Percentiles rank a stretch among this genome's conserved stretches.
These are phyloP conservation scores for Suillus brevipes DNA, from an alignment of 768 basidiomycete species.

Conservation along the genomic window DNA sequence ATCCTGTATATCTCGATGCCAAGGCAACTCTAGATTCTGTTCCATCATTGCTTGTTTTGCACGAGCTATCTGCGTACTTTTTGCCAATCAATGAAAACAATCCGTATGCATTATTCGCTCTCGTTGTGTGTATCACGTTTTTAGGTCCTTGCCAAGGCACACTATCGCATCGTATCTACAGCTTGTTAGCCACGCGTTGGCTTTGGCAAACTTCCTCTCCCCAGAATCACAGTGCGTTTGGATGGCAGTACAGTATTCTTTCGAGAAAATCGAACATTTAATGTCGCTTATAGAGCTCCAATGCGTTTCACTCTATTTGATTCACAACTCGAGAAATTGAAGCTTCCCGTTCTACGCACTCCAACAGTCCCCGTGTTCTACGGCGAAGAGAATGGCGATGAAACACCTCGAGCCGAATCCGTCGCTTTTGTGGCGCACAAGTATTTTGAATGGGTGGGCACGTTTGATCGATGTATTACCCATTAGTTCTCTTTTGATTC, in stretches of 20 bases:
- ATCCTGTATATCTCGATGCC: slow-evolving; percentile 23
- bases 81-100: slow-evolving; percentile 22
- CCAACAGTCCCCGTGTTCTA: slow-evolving; percentile 18
- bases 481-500: neutral
- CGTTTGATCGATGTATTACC: slow-evolving; percentile 44
- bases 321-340: slow-evolving; percentile 50
- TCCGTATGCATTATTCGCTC: slow-evolving; percentile 19
- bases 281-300: slow-evolving; percentile 10
- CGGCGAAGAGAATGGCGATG: slow-evolving; percentile 20
- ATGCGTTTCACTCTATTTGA: slow-evolving; percentile 59
- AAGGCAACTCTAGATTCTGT: slow-evolving; percentile 38
- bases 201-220: slow-evolving; percentile 39
- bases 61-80: slow-evolving; percentile 63
- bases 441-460: slow-evolving; percentile 55
- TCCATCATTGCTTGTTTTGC: slow-evolving; percentile 58
- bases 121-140: neutral
- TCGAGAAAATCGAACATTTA: neutral
- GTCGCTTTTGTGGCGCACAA: slow-evolving; percentile 45
- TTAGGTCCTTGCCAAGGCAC: slow-evolving; percentile 21
- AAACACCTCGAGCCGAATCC: slow-evolving; percentile 32
- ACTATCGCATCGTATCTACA: slow-evolving; percentile 54
- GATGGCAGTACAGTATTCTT: neutral
- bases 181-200: slow-evolving; percentile 48
- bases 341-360: slow-evolving; percentile 46
- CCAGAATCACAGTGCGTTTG: slow-evolving; percentile 22